Conservation (phyloP, 768 basidiomycete genomes). For the Pleurotus giganteus region DNA sequence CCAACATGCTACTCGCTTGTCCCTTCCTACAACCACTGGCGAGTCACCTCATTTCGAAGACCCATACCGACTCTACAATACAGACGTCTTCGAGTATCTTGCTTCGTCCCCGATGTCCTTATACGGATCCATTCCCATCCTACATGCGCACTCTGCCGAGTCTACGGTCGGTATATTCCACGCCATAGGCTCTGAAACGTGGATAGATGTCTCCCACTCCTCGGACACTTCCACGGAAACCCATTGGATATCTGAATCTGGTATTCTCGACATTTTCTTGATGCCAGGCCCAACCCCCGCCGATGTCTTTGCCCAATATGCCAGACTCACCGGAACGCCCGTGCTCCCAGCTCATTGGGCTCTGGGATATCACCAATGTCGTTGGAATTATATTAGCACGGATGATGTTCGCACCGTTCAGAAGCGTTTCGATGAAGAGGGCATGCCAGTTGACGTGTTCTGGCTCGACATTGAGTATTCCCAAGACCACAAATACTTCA, state of each 20-base stretch:
- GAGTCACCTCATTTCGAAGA: constrained; percentile 76
- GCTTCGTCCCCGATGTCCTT: constrained; percentile 76
- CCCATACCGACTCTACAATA: constrained; percentile 93
- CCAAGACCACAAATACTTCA: constrained; percentile 93
- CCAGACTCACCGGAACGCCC: constrained; percentile 78
- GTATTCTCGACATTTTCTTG: constrained; percentile 92
- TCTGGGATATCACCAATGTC: constrained; percentile 94
- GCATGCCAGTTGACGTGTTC: constrained; percentile 94
- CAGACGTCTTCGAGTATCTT: constrained; percentile 95
- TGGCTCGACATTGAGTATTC: constrained; percentile 98
- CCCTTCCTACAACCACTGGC: constrained; percentile 85
- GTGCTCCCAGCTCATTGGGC: constrained; percentile 91
- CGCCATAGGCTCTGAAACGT: constrained; percentile 86
- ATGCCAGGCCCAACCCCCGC: constrained; percentile 87
- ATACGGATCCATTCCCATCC: constrained; percentile 88
- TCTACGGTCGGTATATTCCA: constrained; percentile 92
- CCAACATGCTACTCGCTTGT: constrained; percentile 89
- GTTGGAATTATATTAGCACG: constrained; percentile 96
- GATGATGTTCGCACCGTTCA: constrained; percentile 86
- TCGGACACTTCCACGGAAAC: constrained; percentile 72
- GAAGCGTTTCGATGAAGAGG: constrained; percentile 86
- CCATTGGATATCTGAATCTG: constrained; percentile 98
- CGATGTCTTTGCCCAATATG: constrained; percentile 84
- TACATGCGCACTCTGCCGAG: constrained; percentile 88
- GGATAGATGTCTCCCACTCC: constrained; percentile 85